Base-by-base conservation (phyloP, 441 rosid species). In the Croton laevigatus region DNA sequence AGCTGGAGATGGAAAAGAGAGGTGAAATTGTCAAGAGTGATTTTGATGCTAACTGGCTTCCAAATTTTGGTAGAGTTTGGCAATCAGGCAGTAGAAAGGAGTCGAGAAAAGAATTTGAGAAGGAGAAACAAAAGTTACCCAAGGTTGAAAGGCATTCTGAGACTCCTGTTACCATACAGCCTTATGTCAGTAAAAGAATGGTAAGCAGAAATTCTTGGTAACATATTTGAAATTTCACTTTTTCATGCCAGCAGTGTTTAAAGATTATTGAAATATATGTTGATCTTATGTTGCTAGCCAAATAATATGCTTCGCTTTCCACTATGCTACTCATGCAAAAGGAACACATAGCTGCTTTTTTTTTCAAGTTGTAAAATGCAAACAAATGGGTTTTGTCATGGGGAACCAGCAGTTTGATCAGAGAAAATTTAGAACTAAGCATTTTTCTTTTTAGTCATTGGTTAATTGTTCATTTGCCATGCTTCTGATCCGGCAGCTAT, bases 41-140 rank as follows among this genome's bases (percentile, higher is more conserved):
- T 51, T 73, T 65, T 72, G 87, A 83, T 74, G 72, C 89, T 69
- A 79, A 84, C 81, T 95, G 98, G 98, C 98, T 93, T 79, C 98
- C 98, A 23, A 87, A 91, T 73, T 93, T 95, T 78, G 98, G 98
- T 75, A 86, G 98, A 71, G 98, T 95, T 77, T 95, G 99, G 98
- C 97, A 95, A 78, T 89, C 95, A 60, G 97, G 97, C 69, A 86
- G 87, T 71, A 78, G 97, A 53, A 95, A 83, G 80, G 95, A 89
- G 78, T 93, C 97, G 19, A 84, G 95, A 74, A 93, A 87, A 81
- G 93, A 95, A 79, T 93, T 86, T 82, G 90, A 91, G 77, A 81
- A 69, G 76, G 90, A 93, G 80, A 89, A 88, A 70, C 83, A 78
- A 68, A 86, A 88, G 64, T 75, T 80, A 59, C 78, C 84, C 38